phyloP scores from a whole-genome alignment of 495 filamentous ascomycete genomes.

The Neurospora africana region DNA sequence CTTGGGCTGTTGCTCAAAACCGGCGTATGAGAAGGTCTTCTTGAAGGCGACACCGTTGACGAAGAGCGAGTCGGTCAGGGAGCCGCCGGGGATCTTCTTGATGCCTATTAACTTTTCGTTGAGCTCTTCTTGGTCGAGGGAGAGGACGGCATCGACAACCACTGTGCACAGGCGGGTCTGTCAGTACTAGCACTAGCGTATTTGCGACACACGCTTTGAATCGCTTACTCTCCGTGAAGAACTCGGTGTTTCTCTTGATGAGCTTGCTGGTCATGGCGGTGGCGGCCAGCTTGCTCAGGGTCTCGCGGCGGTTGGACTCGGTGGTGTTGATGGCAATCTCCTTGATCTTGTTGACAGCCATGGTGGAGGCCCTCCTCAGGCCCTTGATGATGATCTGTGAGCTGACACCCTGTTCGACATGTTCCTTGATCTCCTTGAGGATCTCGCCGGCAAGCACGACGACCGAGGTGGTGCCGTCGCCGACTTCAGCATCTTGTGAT shows the following conservation, averaged over 20 bases:
- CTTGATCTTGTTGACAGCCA: conserved; percentile 98
- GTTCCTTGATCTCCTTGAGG: conserved; percentile 86
- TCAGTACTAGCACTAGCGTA: conserved; percentile 1
- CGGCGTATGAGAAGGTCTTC: conserved; percentile 98
- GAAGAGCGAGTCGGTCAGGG: conserved; percentile 91
- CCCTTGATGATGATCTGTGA: conserved; percentile 97
- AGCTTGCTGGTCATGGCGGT: conserved; percentile 99
- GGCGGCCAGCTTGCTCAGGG: conserved; percentile 74
- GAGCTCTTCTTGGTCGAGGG: conserved; percentile 93
- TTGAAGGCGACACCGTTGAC: conserved; percentile 98
- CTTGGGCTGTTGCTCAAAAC: conserved; percentile 98
- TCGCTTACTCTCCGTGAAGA: conserved; percentile 85
- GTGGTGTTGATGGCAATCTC: conserved; percentile 86
- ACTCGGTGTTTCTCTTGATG: conserved; percentile 91
- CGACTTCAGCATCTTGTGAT: conserved; percentile 98
- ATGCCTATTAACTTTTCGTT: conserved; percentile 97
- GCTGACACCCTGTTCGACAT: conserved; percentile 94
- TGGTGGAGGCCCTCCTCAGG: conserved; percentile 71
- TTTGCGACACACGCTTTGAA: conserved; percentile 14
- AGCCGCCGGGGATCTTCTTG: conserved; percentile 96
- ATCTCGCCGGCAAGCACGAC: conserved; percentile 95
- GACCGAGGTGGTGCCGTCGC: conserved; percentile 94
- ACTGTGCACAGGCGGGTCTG: conserved; percentile 37
- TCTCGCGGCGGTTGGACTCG: conserved; percentile 81
- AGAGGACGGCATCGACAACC: conserved; percentile 94